Percentiles rank a stretch among this genome's conserved stretches.
These are phyloP conservation scores for Cladosporium austrohemisphaericum DNA, from an alignment of 2,329 filamentous ascomycete species.

Conservation along the genomic window DNA sequence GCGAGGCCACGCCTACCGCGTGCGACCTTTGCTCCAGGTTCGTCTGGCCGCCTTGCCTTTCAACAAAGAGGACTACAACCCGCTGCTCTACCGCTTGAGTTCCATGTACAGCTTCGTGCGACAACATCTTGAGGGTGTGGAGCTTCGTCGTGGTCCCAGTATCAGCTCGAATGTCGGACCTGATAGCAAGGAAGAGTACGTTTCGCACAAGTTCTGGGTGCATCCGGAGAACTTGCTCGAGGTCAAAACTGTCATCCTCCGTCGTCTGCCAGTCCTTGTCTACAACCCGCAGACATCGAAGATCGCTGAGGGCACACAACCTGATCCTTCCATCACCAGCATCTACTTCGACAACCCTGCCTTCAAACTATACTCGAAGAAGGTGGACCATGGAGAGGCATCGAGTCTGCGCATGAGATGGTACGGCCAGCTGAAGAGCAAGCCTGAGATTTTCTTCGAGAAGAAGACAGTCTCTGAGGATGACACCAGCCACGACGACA, in stretches of 20 bases:
- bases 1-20: constrained; percentile 78
- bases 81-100: constrained; percentile 80
- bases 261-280: constrained; percentile 83
- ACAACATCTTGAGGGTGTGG: constrained; percentile 67
- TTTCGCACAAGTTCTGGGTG: constrained; percentile 66
- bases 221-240: constrained; percentile 93
- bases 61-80: constrained; percentile 91
- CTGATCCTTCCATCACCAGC: constrained; percentile 86
- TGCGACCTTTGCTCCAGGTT: constrained; percentile 87
- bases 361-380: constrained; percentile 82
- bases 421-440: constrained; percentile 78
- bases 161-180: constrained; percentile 16
- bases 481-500: constrained; percentile 72
- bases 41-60: constrained; percentile 84
- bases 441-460: constrained; percentile 79
- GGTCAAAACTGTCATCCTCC: constrained; percentile 92
- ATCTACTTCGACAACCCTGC: constrained; percentile 90
- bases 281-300: constrained; percentile 87
- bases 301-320: constrained; percentile 70
- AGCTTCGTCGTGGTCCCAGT: constrained; percentile 20
- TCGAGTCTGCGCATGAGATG: constrained; percentile 83
- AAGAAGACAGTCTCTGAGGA: constrained; percentile 80
- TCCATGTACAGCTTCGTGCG: constrained; percentile 94
- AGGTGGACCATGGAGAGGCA: constrained; percentile 73
- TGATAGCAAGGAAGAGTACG: constrained; percentile 29